Percentiles rank a stretch among this genome's conserved stretches.
Evolutionary conservation across 176 grass and related monocot species (phyloP).

Genomic region (Pontederia crassipes): DNA sequence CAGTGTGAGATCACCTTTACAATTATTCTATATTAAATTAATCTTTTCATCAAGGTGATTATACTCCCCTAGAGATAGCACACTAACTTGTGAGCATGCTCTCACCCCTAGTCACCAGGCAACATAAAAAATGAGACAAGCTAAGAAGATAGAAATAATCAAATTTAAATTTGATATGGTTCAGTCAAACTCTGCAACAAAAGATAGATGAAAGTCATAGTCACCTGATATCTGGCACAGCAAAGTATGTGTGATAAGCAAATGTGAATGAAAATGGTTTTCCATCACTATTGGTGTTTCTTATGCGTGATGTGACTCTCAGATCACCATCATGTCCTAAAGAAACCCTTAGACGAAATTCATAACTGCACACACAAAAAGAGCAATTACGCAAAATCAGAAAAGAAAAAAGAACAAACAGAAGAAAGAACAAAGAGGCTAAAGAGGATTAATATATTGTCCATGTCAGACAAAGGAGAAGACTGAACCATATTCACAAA

Average conservation of each 20-base stretch:
- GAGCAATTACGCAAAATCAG: background rate
- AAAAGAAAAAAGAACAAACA: background rate
- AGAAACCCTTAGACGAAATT: constrained; percentile 12
- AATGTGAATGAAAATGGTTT: constrained; percentile 12
- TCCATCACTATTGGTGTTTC: constrained; percentile 16
- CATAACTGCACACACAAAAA: background rate
- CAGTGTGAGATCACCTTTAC: too few species aligned
- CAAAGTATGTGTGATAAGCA: constrained; percentile 13
- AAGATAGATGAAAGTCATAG: background rate
- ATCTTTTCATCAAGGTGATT: too few species aligned
- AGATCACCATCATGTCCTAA: constrained; percentile 9
- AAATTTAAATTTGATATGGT: background rate
- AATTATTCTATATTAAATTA: too few species aligned
- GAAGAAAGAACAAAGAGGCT: background rate
- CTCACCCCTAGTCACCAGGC: too few species aligned
- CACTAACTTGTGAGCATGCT: too few species aligned
- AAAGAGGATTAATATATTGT: background rate
- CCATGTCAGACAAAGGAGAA: background rate
- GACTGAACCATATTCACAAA: too few species aligned
- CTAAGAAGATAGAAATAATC: background rate
- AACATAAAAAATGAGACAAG: too few species aligned
- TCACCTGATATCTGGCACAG: constrained; percentile 16
- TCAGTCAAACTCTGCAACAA: background rate
- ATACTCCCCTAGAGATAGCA: too few species aligned
- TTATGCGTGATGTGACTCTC: constrained; percentile 13